phyloP scores from a whole-genome alignment of 139 green algal genomes.

The Protoeuglena noctilucae region DNA sequence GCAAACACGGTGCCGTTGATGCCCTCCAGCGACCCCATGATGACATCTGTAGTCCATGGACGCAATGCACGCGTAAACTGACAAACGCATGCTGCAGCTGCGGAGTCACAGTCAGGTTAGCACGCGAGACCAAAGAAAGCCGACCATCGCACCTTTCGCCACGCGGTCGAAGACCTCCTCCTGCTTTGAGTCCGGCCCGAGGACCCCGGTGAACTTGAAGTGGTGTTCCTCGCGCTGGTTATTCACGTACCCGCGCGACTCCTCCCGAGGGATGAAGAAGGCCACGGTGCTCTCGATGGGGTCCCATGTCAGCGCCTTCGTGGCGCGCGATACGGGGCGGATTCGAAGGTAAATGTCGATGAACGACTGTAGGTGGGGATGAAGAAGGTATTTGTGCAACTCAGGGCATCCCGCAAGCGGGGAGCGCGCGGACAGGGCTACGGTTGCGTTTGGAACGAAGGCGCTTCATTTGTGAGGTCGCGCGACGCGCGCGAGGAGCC shows the following conservation, averaged over 20 bases:
- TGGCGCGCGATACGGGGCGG: constrained; percentile 5
- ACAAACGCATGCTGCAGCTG: not conserved
- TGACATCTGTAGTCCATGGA: not conserved
- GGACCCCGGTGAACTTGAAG: constrained; percentile 66
- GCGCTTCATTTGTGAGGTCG: too few relatives aligned
- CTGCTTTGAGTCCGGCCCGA: constrained; percentile 57
- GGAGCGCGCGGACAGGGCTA: too few relatives aligned
- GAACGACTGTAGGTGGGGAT: too few relatives aligned
- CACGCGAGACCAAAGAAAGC: not conserved
- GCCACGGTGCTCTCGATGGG: constrained; percentile 3
- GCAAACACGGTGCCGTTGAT: constrained; percentile 75
- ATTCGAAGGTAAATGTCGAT: constrained; percentile 10
- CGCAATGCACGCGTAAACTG: not conserved
- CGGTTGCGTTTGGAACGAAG: too few relatives aligned
- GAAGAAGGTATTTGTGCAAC: too few relatives aligned
- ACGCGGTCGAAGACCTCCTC: constrained; percentile 31
- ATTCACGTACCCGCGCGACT: constrained; percentile 37
- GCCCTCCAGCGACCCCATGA: constrained; percentile 38
- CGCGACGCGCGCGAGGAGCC: too few relatives aligned
- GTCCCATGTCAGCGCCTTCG: constrained; percentile 1
- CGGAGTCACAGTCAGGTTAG: not conserved
- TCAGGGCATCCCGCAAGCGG: too few relatives aligned
- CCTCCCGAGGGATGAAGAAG: constrained; percentile 3
- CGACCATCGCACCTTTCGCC: too few relatives aligned
- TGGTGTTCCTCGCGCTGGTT: constrained; percentile 58